Evolutionary conservation across 2,329 filamentous ascomycete species (phyloP).

Genomic region (Fusarium praegraminearum): DNA sequence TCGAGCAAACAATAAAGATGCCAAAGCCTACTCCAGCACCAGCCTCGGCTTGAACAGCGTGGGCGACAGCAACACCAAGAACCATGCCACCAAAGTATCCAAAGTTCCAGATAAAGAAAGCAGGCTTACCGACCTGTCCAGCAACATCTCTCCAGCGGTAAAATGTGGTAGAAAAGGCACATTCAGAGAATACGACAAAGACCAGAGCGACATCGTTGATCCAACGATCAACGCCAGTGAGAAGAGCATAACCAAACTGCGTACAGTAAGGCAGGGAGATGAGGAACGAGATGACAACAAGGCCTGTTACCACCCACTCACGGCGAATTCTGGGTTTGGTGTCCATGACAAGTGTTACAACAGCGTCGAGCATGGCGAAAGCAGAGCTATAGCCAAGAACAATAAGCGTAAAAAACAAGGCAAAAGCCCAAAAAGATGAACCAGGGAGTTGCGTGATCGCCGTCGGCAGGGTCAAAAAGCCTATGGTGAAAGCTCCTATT

Average conservation of each 20-base stretch:
- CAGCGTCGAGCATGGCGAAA: slow-evolving; percentile 69
- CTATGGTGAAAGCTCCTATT: slow-evolving; percentile 67
- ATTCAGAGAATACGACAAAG: slow-evolving; percentile 66
- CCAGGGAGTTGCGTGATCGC: slow-evolving; percentile 69
- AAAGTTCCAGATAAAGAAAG: slow-evolving; percentile 61
- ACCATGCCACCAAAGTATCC: slow-evolving; percentile 67
- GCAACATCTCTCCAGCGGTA: slow-evolving; percentile 64
- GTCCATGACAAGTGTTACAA: slow-evolving; percentile 66
- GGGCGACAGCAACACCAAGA: slow-evolving; percentile 63
- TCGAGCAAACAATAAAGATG: slow-evolving; percentile 58
- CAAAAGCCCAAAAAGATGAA: slow-evolving; percentile 69
- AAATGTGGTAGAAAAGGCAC: slow-evolving; percentile 64
- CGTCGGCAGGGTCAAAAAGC: slow-evolving; percentile 68
- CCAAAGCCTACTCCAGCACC: slow-evolving; percentile 66
- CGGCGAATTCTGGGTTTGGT: slow-evolving; percentile 54
- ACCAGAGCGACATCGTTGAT: slow-evolving; percentile 66
- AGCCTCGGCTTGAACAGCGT: slow-evolving; percentile 57
- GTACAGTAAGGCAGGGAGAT: slow-evolving; percentile 69
- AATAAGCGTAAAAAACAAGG: slow-evolving; percentile 69
- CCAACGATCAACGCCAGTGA: slow-evolving; percentile 67
- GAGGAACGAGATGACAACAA: slow-evolving; percentile 64
- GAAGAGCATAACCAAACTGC: slow-evolving; percentile 67
- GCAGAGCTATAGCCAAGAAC: slow-evolving; percentile 69
- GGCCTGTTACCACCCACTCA: slow-evolving; percentile 61
- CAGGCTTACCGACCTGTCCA: slow-evolving; percentile 57